Percentiles rank a stretch among this genome's conserved stretches.
Conservation (phyloP, 192 early-diverging fungal species). For the Geranomyces michiganensis region DNA sequence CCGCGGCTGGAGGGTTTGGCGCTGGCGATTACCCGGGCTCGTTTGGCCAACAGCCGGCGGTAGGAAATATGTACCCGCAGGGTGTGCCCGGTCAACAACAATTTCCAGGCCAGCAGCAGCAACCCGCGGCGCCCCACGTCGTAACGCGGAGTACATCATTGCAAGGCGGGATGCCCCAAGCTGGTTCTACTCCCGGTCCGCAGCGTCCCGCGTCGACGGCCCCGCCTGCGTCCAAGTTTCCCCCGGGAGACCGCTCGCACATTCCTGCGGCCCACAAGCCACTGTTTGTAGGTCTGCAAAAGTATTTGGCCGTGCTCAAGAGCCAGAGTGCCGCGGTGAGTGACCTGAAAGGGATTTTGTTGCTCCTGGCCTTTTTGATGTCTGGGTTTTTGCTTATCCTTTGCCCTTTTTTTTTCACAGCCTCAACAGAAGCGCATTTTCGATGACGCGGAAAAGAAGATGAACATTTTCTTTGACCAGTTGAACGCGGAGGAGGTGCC, state of each 20-base stretch:
- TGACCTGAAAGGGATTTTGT: no score
- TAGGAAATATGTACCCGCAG: no score
- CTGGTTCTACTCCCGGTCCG: not conserved
- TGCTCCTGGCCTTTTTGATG: not conserved
- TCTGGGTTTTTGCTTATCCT: not conserved
- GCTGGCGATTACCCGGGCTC: slow-evolving; percentile 8
- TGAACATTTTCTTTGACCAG: slow-evolving; percentile 80
- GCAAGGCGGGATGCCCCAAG: not conserved
- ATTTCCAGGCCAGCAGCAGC: slow-evolving; percentile 8
- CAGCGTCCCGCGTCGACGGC: not conserved
- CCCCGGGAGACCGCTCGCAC: slow-evolving; percentile 81
- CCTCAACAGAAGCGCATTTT: slow-evolving; percentile 73
- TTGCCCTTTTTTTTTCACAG: slow-evolving; percentile 31
- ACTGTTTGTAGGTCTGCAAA: slow-evolving; percentile 58
- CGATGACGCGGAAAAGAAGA: slow-evolving; percentile 84
- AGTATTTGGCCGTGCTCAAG: slow-evolving; percentile 19
- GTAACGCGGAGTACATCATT: slow-evolving; percentile 9
- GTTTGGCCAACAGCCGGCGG: slow-evolving; percentile 2
- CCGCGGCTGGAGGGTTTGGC: slow-evolving; percentile 25
- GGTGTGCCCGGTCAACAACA: not conserved
- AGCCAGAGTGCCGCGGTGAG: slow-evolving; percentile 19
- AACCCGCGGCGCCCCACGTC: not conserved
- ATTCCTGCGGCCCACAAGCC: slow-evolving; percentile 74
- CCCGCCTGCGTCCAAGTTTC: slow-evolving; percentile 16
- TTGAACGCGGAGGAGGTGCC: slow-evolving; percentile 80